phyloP scores from a whole-genome alignment of 2,329 filamentous ascomycete genomes.

The Nemania serpens region DNA sequence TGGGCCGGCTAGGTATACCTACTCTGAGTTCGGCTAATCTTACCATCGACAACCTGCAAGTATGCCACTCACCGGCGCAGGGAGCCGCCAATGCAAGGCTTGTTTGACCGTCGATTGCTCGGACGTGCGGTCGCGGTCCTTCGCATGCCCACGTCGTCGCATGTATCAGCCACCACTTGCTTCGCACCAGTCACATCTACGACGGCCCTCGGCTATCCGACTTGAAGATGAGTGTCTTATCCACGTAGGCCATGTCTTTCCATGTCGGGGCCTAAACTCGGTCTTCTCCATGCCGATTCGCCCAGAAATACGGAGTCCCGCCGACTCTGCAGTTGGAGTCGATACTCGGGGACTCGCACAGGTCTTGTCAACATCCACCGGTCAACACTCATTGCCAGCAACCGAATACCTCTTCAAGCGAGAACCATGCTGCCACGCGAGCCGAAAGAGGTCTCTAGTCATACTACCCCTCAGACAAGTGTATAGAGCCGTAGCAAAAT shows the following conservation, averaged over 20 bases:
- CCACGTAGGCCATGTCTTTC: constrained; percentile 19
- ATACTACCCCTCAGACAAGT: constrained; percentile 5
- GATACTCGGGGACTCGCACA: constrained; percentile 6
- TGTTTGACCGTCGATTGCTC: constrained; percentile 17
- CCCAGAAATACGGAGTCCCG: constrained; percentile 6
- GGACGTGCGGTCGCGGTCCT: constrained; percentile 27
- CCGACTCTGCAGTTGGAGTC: constrained; percentile 24
- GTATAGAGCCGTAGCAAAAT: constrained; percentile 8
- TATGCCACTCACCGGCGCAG: constrained; percentile 34
- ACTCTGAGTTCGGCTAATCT: constrained; percentile 38
- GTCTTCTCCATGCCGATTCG: constrained; percentile 21
- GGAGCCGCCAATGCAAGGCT: constrained; percentile 29
- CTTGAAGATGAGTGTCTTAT: constrained; percentile 8
- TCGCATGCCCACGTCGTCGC: constrained; percentile 37
- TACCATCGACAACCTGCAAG: constrained; percentile 35
- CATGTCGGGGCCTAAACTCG: constrained; percentile 16
- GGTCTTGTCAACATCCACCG: constrained; percentile 19
- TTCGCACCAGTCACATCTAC: constrained; percentile 16
- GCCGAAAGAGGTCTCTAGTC: background rate
- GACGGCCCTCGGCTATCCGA: constrained; percentile 19
- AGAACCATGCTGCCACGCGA: constrained; percentile 1
- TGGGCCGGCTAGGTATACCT: constrained; percentile 14
- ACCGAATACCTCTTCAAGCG: constrained; percentile 2
- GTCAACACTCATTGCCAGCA: constrained; percentile 9
- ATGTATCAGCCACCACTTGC: constrained; percentile 28